phyloP scores from a whole-genome alignment of 2,329 filamentous ascomycete species.

The Diplocarpon mali region DNA sequence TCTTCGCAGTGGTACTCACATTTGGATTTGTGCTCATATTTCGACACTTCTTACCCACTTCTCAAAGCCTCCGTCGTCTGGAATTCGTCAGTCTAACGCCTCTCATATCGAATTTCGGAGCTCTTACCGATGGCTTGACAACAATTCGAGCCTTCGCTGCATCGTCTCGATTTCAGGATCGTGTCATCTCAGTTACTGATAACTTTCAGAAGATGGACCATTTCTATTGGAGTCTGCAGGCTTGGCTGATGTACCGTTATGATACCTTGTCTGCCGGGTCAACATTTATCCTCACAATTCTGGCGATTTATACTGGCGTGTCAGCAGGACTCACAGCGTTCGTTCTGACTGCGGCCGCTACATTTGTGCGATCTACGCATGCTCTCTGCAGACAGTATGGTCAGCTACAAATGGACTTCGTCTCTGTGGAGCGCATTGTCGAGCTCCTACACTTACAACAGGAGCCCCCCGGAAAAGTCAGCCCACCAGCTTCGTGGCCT shows the following conservation, averaged over 20 bases:
- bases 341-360: slow-evolving; percentile 61
- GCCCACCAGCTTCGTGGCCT: slow-evolving; percentile 70
- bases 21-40: slow-evolving; percentile 64
- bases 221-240: slow-evolving; percentile 84
- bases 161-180: slow-evolving; percentile 66
- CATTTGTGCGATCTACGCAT: slow-evolving; percentile 61
- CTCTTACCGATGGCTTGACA: slow-evolving; percentile 72
- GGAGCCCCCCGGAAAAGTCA: slow-evolving; percentile 54
- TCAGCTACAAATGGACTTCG: slow-evolving; percentile 82
- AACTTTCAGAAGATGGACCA: slow-evolving; percentile 92
- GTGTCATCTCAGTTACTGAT: slow-evolving; percentile 72
- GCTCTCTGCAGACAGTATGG: slow-evolving; percentile 70
- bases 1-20: slow-evolving; percentile 59
- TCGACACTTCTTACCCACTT: slow-evolving; percentile 66
- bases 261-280: slow-evolving; percentile 60
- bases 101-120: slow-evolving; percentile 85
- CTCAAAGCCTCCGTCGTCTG: slow-evolving; percentile 69
- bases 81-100: slow-evolving; percentile 87
- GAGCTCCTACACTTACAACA: slow-evolving; percentile 71
- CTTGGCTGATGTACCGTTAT: slow-evolving; percentile 76
- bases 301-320: slow-evolving; percentile 65
- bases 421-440: slow-evolving; percentile 77
- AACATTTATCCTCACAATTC: slow-evolving; percentile 60
- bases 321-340: slow-evolving; percentile 75
- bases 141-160: slow-evolving; percentile 78